Conservation (phyloP, 768 basidiomycete species). For the Suillus subluteus region DNA sequence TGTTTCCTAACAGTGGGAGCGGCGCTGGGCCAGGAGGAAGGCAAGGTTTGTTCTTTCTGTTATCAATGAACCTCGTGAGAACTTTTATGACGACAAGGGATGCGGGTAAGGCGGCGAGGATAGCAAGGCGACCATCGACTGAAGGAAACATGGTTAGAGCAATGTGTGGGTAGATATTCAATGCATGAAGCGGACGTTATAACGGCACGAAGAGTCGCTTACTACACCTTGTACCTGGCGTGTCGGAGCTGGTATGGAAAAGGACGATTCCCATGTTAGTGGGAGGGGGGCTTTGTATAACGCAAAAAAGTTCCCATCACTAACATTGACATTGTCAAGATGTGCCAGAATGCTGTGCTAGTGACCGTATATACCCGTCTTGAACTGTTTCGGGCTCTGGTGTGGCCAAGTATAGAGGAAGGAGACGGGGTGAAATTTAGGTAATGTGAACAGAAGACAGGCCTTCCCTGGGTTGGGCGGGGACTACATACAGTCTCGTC, state of each 20-base stretch:
- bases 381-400: too few relatives aligned
- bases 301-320: too few relatives aligned
- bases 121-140: background rate
- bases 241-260: slow-evolving; percentile 6
- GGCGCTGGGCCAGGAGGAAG: slow-evolving; percentile 54
- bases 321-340: too few relatives aligned
- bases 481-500: too few relatives aligned
- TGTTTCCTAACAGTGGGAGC: slow-evolving; percentile 49
- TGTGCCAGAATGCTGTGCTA: too few relatives aligned
- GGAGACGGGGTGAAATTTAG: too few relatives aligned
- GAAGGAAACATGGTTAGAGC: background rate
- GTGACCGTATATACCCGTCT: too few relatives aligned
- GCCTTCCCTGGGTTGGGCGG: too few relatives aligned
- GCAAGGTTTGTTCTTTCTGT: background rate
- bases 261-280: too few relatives aligned
- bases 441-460: too few relatives aligned
- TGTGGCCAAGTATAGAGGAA: too few relatives aligned
- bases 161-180: background rate
- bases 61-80: background rate
- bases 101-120: background rate
- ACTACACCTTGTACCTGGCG: background rate
- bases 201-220: background rate
- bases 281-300: too few relatives aligned
- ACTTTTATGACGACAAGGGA: background rate
- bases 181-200: background rate